Conservation (phyloP, 305 asterid species). For the Andrographis paniculata region DNA sequence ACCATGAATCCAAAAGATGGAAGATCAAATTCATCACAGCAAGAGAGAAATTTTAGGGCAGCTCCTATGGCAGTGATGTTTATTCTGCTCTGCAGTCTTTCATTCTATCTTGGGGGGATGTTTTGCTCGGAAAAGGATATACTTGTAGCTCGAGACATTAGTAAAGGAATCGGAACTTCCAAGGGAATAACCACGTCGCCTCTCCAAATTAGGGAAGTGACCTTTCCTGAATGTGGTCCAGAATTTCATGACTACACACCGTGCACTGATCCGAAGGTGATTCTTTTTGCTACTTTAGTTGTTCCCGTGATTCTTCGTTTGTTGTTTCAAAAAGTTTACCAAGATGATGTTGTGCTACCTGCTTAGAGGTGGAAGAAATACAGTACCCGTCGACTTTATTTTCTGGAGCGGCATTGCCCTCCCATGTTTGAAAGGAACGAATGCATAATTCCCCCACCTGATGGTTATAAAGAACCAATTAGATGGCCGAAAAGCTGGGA, state of each 20-base stretch:
- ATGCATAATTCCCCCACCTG: constrained; percentile 88
- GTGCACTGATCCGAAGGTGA: constrained; percentile 94
- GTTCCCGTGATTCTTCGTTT: constrained; percentile 2
- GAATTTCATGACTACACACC: constrained; percentile 85
- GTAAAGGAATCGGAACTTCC: constrained; percentile 26
- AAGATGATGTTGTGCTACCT: constrained; percentile 12
- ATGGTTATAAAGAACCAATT: constrained; percentile 72
- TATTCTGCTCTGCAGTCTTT: constrained; percentile 45
- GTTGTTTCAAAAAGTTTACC: background rate
- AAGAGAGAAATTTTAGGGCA: constrained; percentile 26
- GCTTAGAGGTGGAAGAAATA: constrained; percentile 85
- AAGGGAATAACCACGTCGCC: constrained; percentile 23
- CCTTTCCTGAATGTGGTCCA: constrained; percentile 57
- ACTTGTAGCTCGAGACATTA: constrained; percentile 21
- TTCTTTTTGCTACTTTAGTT: background rate
- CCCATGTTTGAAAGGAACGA: constrained; percentile 69
- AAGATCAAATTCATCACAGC: constrained; percentile 25
- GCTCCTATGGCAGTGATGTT: constrained; percentile 30
- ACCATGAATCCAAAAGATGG: constrained; percentile 69
- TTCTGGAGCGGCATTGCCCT: constrained; percentile 94
- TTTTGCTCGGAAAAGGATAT: constrained; percentile 36
- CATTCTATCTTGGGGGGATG: constrained; percentile 55
- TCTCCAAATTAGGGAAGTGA: constrained; percentile 35
- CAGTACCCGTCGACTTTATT: constrained; percentile 52
- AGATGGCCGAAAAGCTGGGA: constrained; percentile 91